Evolutionary conservation across 2,329 filamentous ascomycete species (phyloP).

Genomic region (Knufia petricola): DNA sequence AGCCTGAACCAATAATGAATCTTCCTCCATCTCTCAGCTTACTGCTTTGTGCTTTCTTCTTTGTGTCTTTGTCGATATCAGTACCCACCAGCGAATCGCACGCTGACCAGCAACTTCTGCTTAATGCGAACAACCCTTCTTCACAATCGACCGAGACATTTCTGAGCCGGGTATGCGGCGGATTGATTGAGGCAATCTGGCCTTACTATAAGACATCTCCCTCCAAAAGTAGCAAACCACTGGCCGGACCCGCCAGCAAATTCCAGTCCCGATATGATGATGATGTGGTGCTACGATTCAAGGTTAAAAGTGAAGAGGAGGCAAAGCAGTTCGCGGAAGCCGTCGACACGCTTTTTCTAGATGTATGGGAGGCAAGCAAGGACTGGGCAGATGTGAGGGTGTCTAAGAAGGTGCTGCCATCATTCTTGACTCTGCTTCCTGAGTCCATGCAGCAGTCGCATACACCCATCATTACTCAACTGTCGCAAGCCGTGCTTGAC

Average conservation of each 20-base stretch:
- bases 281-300: conserved; percentile 85
- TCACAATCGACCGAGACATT: background rate
- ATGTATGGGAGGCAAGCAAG: conserved; percentile 78
- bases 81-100: background rate
- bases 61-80: background rate
- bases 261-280: conserved; percentile 49
- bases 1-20: conserved; percentile 2
- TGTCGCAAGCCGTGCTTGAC: conserved; percentile 66
- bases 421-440: conserved; percentile 70
- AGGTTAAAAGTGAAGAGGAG: conserved; percentile 59
- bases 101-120: conserved; percentile 1
- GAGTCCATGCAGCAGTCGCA: conserved; percentile 61
- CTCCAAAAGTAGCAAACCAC: background rate
- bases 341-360: conserved; percentile 65
- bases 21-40: background rate
- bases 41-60: background rate
- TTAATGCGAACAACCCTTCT: background rate
- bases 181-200: conserved; percentile 7
- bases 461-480: conserved; percentile 66
- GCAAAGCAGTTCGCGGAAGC: conserved; percentile 63
- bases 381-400: conserved; percentile 79
- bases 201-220: conserved; percentile 4
- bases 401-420: conserved; percentile 60
- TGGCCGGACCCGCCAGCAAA: background rate
- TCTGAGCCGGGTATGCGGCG: conserved; percentile 1